Conservation (phyloP, 2,329 filamentous ascomycete genomes). For the Bipolaris sorokiniana region DNA sequence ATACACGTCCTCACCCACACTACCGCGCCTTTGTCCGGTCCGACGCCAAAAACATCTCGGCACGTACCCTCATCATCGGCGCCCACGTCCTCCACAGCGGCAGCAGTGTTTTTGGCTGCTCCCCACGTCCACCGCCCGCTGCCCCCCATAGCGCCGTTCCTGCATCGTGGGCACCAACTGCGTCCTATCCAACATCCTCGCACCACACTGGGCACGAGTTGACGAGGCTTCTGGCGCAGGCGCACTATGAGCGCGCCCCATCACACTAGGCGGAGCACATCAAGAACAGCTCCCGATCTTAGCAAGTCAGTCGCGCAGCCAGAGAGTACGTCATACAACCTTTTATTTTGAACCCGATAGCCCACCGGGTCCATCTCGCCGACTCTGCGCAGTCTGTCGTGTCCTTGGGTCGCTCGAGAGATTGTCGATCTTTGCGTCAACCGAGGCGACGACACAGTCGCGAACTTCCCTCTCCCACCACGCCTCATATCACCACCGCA, state of each 20-base stretch:
- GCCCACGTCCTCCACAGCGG: slow-evolving; percentile 28
- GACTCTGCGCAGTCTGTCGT: not conserved
- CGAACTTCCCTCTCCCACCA: slow-evolving; percentile 14
- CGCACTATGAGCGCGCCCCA: slow-evolving; percentile 51
- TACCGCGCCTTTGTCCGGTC: slow-evolving; percentile 10
- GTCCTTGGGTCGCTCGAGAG: not conserved
- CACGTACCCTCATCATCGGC: slow-evolving; percentile 28
- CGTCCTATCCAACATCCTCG: slow-evolving; percentile 6
- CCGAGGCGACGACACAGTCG: slow-evolving; percentile 22
- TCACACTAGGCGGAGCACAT: slow-evolving; percentile 46
- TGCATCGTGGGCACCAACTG: slow-evolving; percentile 24
- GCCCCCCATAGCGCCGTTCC: slow-evolving; percentile 18
- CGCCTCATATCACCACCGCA: not conserved
- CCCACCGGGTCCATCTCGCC: not conserved
- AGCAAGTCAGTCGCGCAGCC: slow-evolving; percentile 24
- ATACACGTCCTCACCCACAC: slow-evolving; percentile 5
- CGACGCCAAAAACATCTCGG: slow-evolving; percentile 20
- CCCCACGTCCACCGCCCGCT: slow-evolving; percentile 29
- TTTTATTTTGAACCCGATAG: not conserved
- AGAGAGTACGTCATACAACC: slow-evolving; percentile 30
- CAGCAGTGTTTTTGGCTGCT: slow-evolving; percentile 38
- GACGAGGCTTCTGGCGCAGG: slow-evolving; percentile 39
- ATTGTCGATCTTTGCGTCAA: slow-evolving; percentile 27
- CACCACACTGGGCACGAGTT: slow-evolving; percentile 33
- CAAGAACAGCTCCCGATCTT: slow-evolving; percentile 40